These are phyloP conservation scores for Tritrichomonas foetus DNA, from an alignment of 208 protist genomes.

Conservation along the genomic window DNA sequence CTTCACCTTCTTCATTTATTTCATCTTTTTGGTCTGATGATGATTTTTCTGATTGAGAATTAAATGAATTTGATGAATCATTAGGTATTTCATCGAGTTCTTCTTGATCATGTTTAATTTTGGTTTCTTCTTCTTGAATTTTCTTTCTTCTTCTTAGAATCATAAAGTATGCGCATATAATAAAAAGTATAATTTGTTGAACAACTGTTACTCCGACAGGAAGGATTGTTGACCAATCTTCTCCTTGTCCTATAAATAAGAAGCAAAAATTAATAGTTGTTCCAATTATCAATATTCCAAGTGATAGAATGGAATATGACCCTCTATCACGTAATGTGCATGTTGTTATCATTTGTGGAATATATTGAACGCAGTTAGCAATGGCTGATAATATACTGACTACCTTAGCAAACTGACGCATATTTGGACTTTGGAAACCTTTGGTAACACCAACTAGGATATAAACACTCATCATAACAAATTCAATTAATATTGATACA, in stretches of 20 bases:
- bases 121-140: too few relatives aligned
- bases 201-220: too few relatives aligned
- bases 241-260: neutral
- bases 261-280: neutral
- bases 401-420: neutral
- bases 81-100: too few relatives aligned
- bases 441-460: neutral
- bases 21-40: too few relatives aligned
- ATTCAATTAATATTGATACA: neutral
- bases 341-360: slow-evolving; percentile 22
- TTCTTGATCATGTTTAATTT: too few relatives aligned
- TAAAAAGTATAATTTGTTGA: too few relatives aligned
- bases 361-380: neutral
- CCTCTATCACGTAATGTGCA: neutral
- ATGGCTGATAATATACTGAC: neutral
- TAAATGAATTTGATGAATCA: too few relatives aligned
- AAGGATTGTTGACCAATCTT: neutral
- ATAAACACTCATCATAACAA: neutral
- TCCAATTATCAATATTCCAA: neutral
- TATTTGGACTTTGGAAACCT: neutral
- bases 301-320: neutral
- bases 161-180: too few relatives aligned
- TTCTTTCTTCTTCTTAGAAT: too few relatives aligned
- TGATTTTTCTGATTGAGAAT: too few relatives aligned
- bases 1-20: too few relatives aligned